Percentiles rank a stretch among this genome's conserved stretches.
These are phyloP conservation scores for Rheum nobile DNA, from an alignment of 148 eudicot species.

Conservation along the genomic window DNA sequence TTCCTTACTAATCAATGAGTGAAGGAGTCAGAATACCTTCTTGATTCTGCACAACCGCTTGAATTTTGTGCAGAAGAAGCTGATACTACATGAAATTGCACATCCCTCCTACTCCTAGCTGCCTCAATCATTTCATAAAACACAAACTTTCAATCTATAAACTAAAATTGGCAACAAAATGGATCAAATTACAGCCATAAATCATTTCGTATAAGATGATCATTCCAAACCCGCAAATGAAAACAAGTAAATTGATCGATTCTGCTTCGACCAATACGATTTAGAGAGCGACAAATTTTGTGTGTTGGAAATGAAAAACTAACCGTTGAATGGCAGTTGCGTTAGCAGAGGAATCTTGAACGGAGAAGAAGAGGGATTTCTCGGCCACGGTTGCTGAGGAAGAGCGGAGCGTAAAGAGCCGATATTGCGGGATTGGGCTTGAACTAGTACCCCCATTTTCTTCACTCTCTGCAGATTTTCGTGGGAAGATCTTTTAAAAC, in stretches of 20 bases:
- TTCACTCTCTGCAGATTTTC: neutral
- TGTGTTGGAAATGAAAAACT: neutral
- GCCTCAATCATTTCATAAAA: neutral
- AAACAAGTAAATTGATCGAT: neutral
- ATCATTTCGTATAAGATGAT: neutral
- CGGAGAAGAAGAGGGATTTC: neutral
- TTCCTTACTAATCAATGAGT: neutral
- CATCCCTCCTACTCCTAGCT: neutral
- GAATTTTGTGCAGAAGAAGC: conserved; percentile 1
- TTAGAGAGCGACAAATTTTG: neutral
- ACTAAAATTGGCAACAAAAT: neutral
- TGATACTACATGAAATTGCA: neutral
- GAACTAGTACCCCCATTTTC: neutral
- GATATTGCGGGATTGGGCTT: neutral
- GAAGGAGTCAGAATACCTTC: neutral
- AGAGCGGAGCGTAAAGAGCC: neutral
- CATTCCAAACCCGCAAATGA: neutral
- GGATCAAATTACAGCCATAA: neutral
- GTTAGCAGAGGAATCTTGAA: neutral
- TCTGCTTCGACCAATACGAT: no score
- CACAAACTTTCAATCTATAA: neutral
- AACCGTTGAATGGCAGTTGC: neutral
- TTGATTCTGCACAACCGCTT: neutral
- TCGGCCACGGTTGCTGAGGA: neutral
- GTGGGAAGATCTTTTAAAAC: neutral